Evolutionary conservation across 768 basidiomycete species (phyloP), one percentile per base, ranked within the genome.

Genomic region (Amanita subjunquillea): DNA sequence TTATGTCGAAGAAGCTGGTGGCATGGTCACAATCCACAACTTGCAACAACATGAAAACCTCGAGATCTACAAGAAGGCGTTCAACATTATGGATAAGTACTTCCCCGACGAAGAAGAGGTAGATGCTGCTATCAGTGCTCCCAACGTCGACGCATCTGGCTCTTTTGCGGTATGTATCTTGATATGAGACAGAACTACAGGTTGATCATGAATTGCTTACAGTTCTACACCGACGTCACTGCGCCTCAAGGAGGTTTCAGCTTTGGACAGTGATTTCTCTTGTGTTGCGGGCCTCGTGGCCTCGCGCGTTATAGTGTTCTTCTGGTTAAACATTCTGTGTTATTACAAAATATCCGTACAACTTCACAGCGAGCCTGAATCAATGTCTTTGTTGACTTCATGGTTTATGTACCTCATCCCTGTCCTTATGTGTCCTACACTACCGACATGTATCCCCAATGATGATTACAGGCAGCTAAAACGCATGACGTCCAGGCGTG

Each of bases 1-100:
- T 55, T 98, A 74, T 60, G 91, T 98, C 41, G 96, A 99, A 69
- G 96, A 99, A 71, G 94, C 94, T 8, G 94, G 96, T 54, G 96
- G 96, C 50, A 98, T 99, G 96, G 81, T 92, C 59, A 89, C 92
- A 17, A 97, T 99, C 67, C 95, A 99, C 76, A 94, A 97, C 69
- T 82, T 98, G 51, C 96, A 99, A 72, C 93, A 95, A 69, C 96
- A 98, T 69, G 95, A 99, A 73, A 99, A 99, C 72, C 70, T 97
- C 70, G 95, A 98, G 61, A 98, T 99, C 62, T 99, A 99, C 74
- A 97, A 97, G 81, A 98, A 99, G 74, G 95, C 94, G 39, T 99
- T 93, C 78, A 91, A 91, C 69, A 96, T 91, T 63, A 91, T 91
- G 87, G 87, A 91, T 73, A 94, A 94, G 65, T 96, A 95, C 74